Conservation (phyloP, 345 rosid genomes). For the Hibiscus mutabilis region DNA sequence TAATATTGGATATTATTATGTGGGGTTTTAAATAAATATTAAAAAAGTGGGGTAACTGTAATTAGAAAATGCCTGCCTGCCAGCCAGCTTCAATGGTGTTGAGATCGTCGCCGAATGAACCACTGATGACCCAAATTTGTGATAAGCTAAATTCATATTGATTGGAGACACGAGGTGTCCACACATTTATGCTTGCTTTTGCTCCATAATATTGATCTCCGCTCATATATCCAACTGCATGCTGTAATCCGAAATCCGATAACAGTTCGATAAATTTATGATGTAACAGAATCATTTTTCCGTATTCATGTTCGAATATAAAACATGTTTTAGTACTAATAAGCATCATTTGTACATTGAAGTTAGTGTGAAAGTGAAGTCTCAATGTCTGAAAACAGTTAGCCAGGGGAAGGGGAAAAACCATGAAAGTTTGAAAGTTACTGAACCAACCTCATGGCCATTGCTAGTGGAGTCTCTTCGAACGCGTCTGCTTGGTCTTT, state of each 20-base stretch:
- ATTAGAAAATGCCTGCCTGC: slow-evolving; percentile 64
- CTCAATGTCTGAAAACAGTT: background rate
- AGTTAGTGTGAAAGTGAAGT: slow-evolving; percentile 11
- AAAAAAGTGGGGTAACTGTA: too few species aligned
- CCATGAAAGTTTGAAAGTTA: too few species aligned
- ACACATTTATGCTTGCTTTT: slow-evolving; percentile 92
- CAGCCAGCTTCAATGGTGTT: slow-evolving; percentile 99
- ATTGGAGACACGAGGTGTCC: slow-evolving; percentile 75
- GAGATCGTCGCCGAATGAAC: slow-evolving; percentile 85
- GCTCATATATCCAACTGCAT: slow-evolving; percentile 85
- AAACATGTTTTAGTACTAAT: background rate
- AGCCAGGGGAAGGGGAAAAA: too few species aligned
- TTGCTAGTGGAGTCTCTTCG: slow-evolving; percentile 74
- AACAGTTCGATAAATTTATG: background rate
- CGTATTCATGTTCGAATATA: too few species aligned
- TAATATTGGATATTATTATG: too few species aligned
- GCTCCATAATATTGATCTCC: slow-evolving; percentile 94
- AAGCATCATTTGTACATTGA: background rate
- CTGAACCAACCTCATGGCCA: slow-evolving; percentile 75
- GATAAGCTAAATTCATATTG: slow-evolving; percentile 90
- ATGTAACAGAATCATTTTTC: too few species aligned
- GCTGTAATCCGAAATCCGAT: slow-evolving; percentile 39
- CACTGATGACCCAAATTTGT: slow-evolving; percentile 94
- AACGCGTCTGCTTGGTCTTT: slow-evolving; percentile 41
- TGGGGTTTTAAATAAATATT: too few species aligned